phyloP scores from a whole-genome alignment of 177 flowering plant species.

The Vitis hybrid region DNA sequence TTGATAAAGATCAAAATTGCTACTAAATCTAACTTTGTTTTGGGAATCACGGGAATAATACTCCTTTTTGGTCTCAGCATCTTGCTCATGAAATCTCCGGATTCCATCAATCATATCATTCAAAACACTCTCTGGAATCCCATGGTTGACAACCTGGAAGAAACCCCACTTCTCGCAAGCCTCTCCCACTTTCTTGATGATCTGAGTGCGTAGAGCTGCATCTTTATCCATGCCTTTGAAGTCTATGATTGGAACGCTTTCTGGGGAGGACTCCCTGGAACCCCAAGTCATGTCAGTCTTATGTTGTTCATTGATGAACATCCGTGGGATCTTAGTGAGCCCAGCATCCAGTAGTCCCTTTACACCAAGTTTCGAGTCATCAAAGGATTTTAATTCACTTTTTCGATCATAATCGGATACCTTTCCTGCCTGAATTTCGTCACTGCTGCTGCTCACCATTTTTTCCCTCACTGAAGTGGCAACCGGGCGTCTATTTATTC shows the following conservation, averaged over 20 bases:
- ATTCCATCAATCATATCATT: conserved; percentile 13
- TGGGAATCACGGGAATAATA: conserved; percentile 12
- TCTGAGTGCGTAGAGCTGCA: not conserved
- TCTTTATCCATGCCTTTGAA: conserved; percentile 8
- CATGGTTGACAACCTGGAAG: conserved; percentile 26
- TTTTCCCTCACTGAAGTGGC: too few relatives aligned
- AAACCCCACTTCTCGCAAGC: conserved; percentile 19
- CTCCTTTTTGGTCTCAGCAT: conserved; percentile 10
- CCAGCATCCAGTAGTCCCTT: conserved; percentile 28
- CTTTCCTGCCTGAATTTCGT: too few relatives aligned
- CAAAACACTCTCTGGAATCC: conserved; percentile 1
- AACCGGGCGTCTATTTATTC: too few relatives aligned
- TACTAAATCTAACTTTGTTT: conserved; percentile 12
- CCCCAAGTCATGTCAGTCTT: not conserved
- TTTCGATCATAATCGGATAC: too few relatives aligned
- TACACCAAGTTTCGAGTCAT: conserved; percentile 27
- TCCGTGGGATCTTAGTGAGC: conserved; percentile 5
- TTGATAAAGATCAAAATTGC: conserved; percentile 13
- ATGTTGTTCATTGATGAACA: not conserved
- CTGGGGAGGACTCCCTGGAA: too few relatives aligned
- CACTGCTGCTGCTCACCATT: too few relatives aligned
- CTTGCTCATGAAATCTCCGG: conserved; percentile 13
- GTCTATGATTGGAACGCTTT: conserved; percentile 19
- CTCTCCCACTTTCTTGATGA: not conserved
- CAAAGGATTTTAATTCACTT: conserved; percentile 16